Base-by-base conservation (phyloP, 768 basidiomycete genomes). In the Leccinellum rugosiceps region DNA sequence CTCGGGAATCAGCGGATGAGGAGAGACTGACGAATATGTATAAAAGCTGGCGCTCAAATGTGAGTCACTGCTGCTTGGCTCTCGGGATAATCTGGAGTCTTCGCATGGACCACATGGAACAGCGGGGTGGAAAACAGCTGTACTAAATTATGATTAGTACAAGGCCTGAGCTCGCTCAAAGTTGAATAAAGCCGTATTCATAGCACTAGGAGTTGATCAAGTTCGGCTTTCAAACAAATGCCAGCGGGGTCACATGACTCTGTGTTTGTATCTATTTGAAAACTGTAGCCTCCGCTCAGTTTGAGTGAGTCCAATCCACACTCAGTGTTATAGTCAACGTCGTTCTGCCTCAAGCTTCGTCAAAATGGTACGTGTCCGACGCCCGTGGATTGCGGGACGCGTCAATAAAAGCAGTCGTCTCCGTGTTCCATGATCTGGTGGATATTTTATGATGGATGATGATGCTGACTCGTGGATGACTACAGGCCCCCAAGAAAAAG, bases 401-500 rank as follows among this genome's bases (percentile, higher is more conserved):
- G 0, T 26, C 9, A n/a, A 44, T 19, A 50, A 25, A 13, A 21
- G 23, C 7, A 59, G 8, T 26, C 14, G 6, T 57, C 38, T 46
- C 19, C 1, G 7, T 61, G 35, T 63, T 34, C 10, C 7, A 47
- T 21, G 34, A 57, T 55, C 41, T 31, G 30, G 55, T 31, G 6
- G 10, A 23, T 14, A 35, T 52, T 32, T 44, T 15, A 35, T 15
- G 77, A 58, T 85, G 86, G 85, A 87, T 87, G 71, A 69, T 38
- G 59, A 60, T 23, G 58, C 80, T 82, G 73, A 81, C 75, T 17
- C 58, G 50, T 60, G 77, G 85, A 85, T 86, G 80, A 66, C 53
- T 43, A 56, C 78, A 93, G 91, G 77, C 91, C 62, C 91, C 91
- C 74, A 93, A 90, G 78, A 90, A 88, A 81, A 91, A 88, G 77